Conservation (phyloP, 2,329 filamentous ascomycete species). For the Aspergillus caelatus region DNA sequence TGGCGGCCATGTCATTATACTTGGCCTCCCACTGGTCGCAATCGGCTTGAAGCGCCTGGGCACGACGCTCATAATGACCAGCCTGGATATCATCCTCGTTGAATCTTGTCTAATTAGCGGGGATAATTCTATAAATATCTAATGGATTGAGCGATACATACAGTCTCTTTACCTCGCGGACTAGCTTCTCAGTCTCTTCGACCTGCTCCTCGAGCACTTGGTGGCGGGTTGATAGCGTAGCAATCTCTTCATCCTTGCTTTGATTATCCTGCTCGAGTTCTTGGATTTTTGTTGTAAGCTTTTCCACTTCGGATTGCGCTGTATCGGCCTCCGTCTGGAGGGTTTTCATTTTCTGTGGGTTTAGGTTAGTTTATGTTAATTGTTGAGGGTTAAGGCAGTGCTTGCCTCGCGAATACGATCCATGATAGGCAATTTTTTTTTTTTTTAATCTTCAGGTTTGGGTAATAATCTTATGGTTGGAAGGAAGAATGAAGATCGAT, state of each 20-base stretch:
- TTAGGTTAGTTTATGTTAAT: not conserved
- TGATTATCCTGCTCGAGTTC: not conserved
- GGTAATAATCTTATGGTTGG: not conserved
- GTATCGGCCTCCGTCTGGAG: not conserved
- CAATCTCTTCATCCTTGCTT: not conserved
- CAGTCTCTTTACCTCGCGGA: not conserved
- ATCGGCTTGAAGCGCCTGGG: not conserved
- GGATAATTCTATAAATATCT: not conserved
- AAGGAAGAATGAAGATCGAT: too few species aligned
- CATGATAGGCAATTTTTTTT: not conserved
- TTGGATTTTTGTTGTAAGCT: not conserved
- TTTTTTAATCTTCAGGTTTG: not conserved
- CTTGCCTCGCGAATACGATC: not conserved
- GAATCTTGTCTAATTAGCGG: not conserved
- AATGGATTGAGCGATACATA: not conserved
- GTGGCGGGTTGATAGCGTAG: not conserved
- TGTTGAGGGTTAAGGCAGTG: not conserved
- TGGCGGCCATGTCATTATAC: not conserved
- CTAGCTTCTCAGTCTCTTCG: not conserved
- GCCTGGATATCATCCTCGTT: not conserved
- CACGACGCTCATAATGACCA: not conserved
- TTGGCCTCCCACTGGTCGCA: not conserved
- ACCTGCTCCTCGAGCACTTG: not conserved
- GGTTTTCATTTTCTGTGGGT: not conserved
- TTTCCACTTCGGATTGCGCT: not conserved